Percentiles rank a stretch among this genome's conserved stretches.
Evolutionary conservation across 225 moss, liverwort and hornwort genomes (phyloP).

Genomic region (Neckera pumila): DNA sequence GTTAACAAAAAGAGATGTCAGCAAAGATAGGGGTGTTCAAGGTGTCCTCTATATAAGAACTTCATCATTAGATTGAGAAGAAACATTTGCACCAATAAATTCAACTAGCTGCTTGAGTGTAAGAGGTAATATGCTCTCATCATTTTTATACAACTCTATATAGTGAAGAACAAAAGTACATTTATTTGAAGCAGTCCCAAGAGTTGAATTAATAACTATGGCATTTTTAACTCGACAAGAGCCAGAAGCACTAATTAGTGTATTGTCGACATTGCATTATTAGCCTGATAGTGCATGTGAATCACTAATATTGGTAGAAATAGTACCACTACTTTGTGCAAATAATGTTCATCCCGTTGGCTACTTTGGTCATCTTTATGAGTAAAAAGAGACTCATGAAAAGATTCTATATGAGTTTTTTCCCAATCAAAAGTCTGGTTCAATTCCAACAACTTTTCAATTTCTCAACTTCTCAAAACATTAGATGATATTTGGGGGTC

Average conservation of each 20-base stretch:
- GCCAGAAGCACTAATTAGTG: background rate
- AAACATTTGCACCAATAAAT: too few species aligned
- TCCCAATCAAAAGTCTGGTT: background rate
- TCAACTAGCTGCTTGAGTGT: fast-evolving
- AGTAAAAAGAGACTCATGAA: too few species aligned
- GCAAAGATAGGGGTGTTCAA: too few species aligned
- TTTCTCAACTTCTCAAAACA: too few species aligned
- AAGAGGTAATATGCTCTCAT: too few species aligned
- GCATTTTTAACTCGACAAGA: background rate
- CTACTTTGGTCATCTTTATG: background rate
- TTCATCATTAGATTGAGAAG: too few species aligned
- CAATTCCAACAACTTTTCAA: background rate
- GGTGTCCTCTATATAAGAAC: too few species aligned
- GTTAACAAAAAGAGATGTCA: too few species aligned
- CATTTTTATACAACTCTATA: background rate
- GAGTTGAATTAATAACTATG: background rate
- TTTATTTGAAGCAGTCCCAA: background rate
- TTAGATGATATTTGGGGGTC: too few species aligned
- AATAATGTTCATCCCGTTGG: too few species aligned
- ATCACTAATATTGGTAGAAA: background rate
- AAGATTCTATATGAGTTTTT: background rate
- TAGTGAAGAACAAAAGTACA: background rate
- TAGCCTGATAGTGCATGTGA: background rate
- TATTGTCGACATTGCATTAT: background rate
- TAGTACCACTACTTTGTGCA: too few species aligned